Percentiles rank a stretch among this genome's conserved stretches.
Evolutionary conservation across 2,329 filamentous ascomycete genomes (phyloP).

Genomic region (Cercospora zeae-maydis): DNA sequence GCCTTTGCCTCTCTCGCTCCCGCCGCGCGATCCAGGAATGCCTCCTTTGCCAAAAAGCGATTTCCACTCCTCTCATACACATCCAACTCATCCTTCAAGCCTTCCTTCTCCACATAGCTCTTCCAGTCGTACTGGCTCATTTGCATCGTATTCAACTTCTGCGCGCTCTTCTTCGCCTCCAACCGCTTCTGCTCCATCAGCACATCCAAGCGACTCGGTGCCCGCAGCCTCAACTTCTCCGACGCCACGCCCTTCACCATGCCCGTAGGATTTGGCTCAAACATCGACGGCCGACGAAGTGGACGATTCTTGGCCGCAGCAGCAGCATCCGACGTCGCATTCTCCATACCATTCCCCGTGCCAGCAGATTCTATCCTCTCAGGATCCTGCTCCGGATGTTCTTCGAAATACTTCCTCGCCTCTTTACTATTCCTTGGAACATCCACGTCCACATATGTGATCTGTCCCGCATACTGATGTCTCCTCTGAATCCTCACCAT

Average conservation of each 20-base stretch:
- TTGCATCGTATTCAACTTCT: conserved; percentile 64
- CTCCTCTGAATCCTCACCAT: conserved; percentile 55
- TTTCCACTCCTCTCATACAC: conserved; percentile 60
- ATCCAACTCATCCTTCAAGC: conserved; percentile 59
- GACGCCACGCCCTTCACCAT: conserved; percentile 46
- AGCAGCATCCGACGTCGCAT: conserved; percentile 24
- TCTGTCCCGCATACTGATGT: conserved; percentile 57
- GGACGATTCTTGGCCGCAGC: conserved; percentile 39
- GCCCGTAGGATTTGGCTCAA: conserved; percentile 50
- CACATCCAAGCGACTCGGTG: conserved; percentile 33
- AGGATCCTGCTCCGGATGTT: conserved; percentile 39
- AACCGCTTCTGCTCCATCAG: conserved; percentile 33
- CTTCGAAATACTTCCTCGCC: conserved; percentile 50
- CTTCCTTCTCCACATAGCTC: conserved; percentile 58
- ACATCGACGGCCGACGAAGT: conserved; percentile 46
- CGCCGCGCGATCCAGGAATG: conserved; percentile 59
- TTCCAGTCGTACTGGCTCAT: conserved; percentile 65
- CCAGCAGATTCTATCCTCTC: conserved; percentile 13
- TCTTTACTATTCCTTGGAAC: conserved; percentile 54
- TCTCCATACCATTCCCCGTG: conserved; percentile 22
- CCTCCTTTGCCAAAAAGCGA: conserved; percentile 59
- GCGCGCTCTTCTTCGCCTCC: conserved; percentile 39
- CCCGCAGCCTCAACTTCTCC: conserved; percentile 42
- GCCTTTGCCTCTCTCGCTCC: conserved; percentile 55
- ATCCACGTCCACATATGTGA: conserved; percentile 52